These are phyloP conservation scores for Zygosaccharomyces gambellarensis DNA, from an alignment of 805 yeast genomes.

Conservation along the genomic window DNA sequence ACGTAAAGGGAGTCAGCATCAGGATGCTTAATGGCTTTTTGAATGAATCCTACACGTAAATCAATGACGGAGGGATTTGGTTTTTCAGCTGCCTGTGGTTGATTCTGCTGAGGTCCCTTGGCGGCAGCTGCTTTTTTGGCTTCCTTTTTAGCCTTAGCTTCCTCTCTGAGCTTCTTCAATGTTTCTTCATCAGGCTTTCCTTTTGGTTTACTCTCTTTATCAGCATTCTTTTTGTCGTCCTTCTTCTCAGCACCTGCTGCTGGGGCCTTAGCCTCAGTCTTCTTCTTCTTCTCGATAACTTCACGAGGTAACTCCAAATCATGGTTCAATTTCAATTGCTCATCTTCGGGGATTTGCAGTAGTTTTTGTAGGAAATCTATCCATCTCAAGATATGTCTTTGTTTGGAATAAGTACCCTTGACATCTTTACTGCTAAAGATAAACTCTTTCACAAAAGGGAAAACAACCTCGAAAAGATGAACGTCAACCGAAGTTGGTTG, in stretches of 20 bases:
- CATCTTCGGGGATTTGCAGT: slow-evolving; percentile 48
- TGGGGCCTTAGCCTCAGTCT: slow-evolving; percentile 35
- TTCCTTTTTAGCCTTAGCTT: slow-evolving; percentile 56
- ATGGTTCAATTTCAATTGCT: slow-evolving; percentile 55
- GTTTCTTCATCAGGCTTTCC: slow-evolving; percentile 49
- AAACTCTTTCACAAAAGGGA: slow-evolving; percentile 57
- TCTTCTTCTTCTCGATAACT: slow-evolving; percentile 52
- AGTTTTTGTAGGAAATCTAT: slow-evolving; percentile 77
- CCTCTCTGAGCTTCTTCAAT: slow-evolving; percentile 44
- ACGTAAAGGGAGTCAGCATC: slow-evolving; percentile 96
- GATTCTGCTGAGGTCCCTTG: slow-evolving; percentile 40
- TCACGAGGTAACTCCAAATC: slow-evolving; percentile 70
- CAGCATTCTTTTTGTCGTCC: slow-evolving; percentile 27
- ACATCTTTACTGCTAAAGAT: slow-evolving; percentile 40
- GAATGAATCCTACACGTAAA: slow-evolving; percentile 92
- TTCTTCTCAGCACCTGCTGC: slow-evolving; percentile 18
- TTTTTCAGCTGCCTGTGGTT: slow-evolving; percentile 45
- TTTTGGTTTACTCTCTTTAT: slow-evolving; percentile 35
- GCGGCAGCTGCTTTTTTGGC: slow-evolving; percentile 54
- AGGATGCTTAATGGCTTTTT: slow-evolving; percentile 95
- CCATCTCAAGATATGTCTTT: slow-evolving; percentile 92
- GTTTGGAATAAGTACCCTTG: slow-evolving; percentile 49
- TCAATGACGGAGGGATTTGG: slow-evolving; percentile 83
- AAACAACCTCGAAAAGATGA: slow-evolving; percentile 58
- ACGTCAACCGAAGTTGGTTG: slow-evolving; percentile 67